Evolutionary conservation across 495 filamentous ascomycete genomes (phyloP), one percentile per base, ranked within the genome.

Genomic region (Neohortaea acidophila): DNA sequence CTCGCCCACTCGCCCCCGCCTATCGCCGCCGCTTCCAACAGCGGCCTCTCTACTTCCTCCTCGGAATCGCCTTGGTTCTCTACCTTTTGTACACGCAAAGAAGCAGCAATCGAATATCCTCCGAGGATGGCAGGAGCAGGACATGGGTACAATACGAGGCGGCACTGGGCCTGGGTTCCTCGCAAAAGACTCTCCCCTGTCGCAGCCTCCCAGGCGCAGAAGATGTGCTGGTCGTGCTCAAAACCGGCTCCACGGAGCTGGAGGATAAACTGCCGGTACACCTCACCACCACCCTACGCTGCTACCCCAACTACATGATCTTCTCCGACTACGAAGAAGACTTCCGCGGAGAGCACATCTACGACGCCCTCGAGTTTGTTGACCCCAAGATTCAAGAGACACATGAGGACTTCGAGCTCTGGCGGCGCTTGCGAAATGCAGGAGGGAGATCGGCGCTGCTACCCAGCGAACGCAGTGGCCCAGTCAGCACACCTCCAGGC

Each of bases 271-370:
- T 59, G 1, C 52, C 56, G 10, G 30, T 45, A 7, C 68, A 72
- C 47, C 62, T 69, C 51, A 37, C 55, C 28, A 68, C 65, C 4
- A 68, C 65, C 14, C 55, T 70, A 20, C 59, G 54, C 45, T 70
- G 67, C 58, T 58, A 67, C 21, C 65, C 69, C 7, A 57, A 71
- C 52, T 69, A 61, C 43, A 54, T 68, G 18, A 68, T 73, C 45
- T 69, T 68, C 54, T 70, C 67, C 33, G 69, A 73, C 49, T 65
- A 63, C 38, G 60, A 59, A 15, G 65, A 71, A 43, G 48, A 51
- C 11, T 65, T 70, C 39, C 51, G 59, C 21, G 64, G 62, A n/a
- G 53, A 67, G 19, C 53, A 59, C 14, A 53, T 71, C 35, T 54
- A 67, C 52, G 69, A 73, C 48, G 65, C 60, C n/a, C 55, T 73